phyloP scores from a whole-genome alignment of 2,329 filamentous ascomycete species.

The Teratosphaeriaceae sp. region DNA sequence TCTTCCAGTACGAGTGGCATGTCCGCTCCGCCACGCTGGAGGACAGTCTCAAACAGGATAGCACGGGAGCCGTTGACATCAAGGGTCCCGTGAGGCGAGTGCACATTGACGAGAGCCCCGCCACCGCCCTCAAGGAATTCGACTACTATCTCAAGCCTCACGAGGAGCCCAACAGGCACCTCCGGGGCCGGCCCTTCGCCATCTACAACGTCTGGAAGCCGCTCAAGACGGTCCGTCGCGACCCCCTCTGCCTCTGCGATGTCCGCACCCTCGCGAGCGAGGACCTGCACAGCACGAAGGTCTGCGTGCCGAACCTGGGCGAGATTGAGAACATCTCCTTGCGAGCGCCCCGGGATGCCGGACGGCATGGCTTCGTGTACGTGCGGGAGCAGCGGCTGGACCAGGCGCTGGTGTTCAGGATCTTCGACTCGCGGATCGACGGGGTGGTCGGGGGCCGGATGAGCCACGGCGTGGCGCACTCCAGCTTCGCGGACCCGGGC shows the following conservation, averaged over 20 bases:
- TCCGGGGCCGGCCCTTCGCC: constrained; percentile 9
- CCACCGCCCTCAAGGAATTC: constrained; percentile 9
- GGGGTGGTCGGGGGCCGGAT: constrained; percentile 6
- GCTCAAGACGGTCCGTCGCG: constrained; percentile 8
- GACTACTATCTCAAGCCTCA: constrained; percentile 7
- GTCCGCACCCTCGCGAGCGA: constrained; percentile 8
- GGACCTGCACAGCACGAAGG: constrained; percentile 11
- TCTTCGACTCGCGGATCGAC: constrained; percentile 13
- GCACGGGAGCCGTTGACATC: constrained; percentile 12
- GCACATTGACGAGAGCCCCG: constrained; percentile 14
- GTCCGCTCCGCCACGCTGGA: constrained; percentile 12
- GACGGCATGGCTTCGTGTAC: constrained; percentile 14
- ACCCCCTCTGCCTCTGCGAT: constrained; percentile 14
- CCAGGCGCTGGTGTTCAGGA: constrained; percentile 12
- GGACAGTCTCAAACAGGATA: constrained; percentile 8
- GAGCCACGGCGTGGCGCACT: constrained; percentile 13
- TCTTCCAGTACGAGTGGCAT: constrained; percentile 13
- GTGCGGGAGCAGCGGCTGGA: constrained; percentile 13
- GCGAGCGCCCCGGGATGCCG: constrained; percentile 4
- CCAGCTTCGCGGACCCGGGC: constrained; percentile 14
- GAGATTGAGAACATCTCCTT: constrained; percentile 16
- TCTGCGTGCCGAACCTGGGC: constrained; percentile 12
- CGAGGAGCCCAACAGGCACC: constrained; percentile 6
- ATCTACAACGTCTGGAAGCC: constrained; percentile 17
- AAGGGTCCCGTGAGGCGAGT: constrained; percentile 13